phyloP scores from a whole-genome alignment of 1,284 basidiomycete genomes.

The Puccinia novopanici region DNA sequence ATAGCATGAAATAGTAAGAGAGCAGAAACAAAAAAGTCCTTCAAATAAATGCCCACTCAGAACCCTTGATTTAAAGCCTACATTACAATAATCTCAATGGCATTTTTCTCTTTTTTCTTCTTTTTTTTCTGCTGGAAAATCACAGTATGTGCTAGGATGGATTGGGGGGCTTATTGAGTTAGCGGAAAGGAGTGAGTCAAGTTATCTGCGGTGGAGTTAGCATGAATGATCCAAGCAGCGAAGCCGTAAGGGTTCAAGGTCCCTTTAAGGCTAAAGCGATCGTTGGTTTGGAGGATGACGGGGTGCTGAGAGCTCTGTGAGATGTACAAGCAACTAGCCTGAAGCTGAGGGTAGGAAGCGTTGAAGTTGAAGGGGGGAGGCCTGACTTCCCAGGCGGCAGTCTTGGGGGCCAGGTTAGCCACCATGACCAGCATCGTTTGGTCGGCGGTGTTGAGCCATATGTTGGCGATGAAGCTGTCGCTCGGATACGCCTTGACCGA shows the following conservation, averaged over 20 bases:
- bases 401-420: conserved; percentile 32
- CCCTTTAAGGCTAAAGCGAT: conserved; percentile 24
- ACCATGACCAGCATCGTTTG: conserved; percentile 40
- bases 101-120: too few relatives aligned
- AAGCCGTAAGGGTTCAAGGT: conserved; percentile 21
- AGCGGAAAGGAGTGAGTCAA: too few relatives aligned
- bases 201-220: background rate
- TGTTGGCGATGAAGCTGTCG: conserved; percentile 22
- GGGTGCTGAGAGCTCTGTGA: background rate
- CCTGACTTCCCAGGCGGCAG: conserved; percentile 11
- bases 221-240: conserved; percentile 36
- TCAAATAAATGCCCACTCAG: too few relatives aligned
- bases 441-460: conserved; percentile 18
- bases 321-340: conserved; percentile 15
- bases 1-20: too few relatives aligned
- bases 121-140: too few relatives aligned
- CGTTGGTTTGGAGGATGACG: conserved; percentile 3
- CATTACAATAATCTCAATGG: background rate
- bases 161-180: background rate
- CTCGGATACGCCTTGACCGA: conserved; percentile 13
- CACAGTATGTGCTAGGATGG: too few relatives aligned
- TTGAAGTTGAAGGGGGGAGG: conserved; percentile 10
- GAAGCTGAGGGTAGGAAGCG: conserved; percentile 17
- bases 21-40: too few relatives aligned
- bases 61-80: background rate